Evolutionary conservation across 805 yeast species (phyloP).

Genomic region (Lachancea dasiensis): DNA sequence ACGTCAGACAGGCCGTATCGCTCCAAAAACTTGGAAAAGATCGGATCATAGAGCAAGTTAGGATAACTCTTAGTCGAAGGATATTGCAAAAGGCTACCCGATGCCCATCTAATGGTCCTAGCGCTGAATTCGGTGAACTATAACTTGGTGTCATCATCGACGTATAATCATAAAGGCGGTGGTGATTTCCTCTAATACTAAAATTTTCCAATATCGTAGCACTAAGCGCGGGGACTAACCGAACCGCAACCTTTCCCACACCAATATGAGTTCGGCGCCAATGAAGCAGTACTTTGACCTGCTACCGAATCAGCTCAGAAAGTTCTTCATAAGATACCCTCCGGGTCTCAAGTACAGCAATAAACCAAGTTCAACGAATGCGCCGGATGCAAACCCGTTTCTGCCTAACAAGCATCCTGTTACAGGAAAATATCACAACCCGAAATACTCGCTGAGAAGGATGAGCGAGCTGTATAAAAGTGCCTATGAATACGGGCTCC

Average conservation of each 20-base stretch:
- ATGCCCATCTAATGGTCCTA: too few species aligned
- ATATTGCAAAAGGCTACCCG: too few species aligned
- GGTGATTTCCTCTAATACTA: too few species aligned
- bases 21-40: too few species aligned
- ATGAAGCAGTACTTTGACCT: constrained; percentile 38
- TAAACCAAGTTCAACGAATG: constrained; percentile 58
- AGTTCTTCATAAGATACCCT: constrained; percentile 76
- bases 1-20: not conserved
- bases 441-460: constrained; percentile 73
- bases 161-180: too few species aligned
- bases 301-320: constrained; percentile 65
- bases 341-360: constrained; percentile 64
- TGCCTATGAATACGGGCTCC: constrained; percentile 76
- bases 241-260: too few species aligned
- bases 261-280: constrained; percentile 21
- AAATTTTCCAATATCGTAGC: too few species aligned
- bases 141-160: too few species aligned
- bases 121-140: too few species aligned
- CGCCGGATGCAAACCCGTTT: constrained; percentile 79
- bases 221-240: too few species aligned
- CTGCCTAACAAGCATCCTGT: constrained; percentile 78
- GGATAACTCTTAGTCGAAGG: too few species aligned
- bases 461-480: constrained; percentile 78
- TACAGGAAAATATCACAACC: constrained; percentile 69
- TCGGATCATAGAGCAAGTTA: too few species aligned